Base-by-base conservation (phyloP, 352 stramenopile species). In the Pythium dissimile region DNA sequence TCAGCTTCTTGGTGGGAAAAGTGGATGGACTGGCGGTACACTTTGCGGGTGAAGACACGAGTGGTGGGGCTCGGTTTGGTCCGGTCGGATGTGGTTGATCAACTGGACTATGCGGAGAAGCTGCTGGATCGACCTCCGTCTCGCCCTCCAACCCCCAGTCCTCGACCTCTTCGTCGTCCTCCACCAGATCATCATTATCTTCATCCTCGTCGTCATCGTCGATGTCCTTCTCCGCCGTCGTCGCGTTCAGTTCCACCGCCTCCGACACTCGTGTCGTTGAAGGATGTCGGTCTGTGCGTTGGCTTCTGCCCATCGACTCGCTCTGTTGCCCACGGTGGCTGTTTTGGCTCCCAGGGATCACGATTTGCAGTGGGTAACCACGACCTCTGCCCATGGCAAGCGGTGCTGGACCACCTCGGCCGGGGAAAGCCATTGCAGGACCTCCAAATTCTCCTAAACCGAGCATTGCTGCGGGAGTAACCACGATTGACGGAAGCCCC, bases 161-260 rank as follows among this genome's bases (percentile, higher is more conserved):
- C 43, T 69, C 54, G 1, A 69, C 54, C 27, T 62, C 49, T 44
- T 69, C 62, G 10, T 48, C 62, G 16, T 62, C 60, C 20, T 61
- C 50, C 2, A 42, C 45, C 21, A 64, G 24, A 24, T 64, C 49
- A 27, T 66, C 59, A 13, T 60, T 48, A 20, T 66, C 51, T 18
- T 66, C 58, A 41, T 68, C 61, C 31, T 68, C 51, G 28, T 67
- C 53, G n/a, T 62, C 59, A 38, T 50, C 28, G 27, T 62, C 35
- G 31, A 24, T 24, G 9, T 31, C 31, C 9, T 6, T 54, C 18
- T 26, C 3, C 20, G 13, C 24, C 18, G 13, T 45, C 12, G 8
- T 37, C 24, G 31, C 21, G 31, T 11, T 45, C 18, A 7, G 18
- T 5, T 20, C n/a, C 18, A 28, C 18, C 27, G n/a, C 18, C 8